Evolutionary conservation across 805 yeast genomes (phyloP), one percentile per base, ranked within the genome.

Genomic region (Yamadazyma kitorensis): DNA sequence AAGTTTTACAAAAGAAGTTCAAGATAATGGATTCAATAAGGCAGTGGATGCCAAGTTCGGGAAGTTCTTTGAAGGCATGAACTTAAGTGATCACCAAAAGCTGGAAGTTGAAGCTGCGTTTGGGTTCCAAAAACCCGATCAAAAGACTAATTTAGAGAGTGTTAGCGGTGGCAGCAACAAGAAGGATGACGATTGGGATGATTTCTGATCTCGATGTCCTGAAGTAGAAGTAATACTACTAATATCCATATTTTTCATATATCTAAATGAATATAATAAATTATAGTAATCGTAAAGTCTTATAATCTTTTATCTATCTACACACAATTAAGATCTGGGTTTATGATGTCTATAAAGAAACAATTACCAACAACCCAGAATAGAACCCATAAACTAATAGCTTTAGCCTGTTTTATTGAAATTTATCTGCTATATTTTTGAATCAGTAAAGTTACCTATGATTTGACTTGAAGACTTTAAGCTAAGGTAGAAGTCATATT

Each of bases 141-240:
- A 75, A 47, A 74, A 70, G 58, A 74, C 85, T n/a, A 68, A 70
- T 36, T 59, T 82, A 42, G 67, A 72, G 24, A 76, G 86, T 24
- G 48, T 72, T 20, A 61, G 72, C 21, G 61, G 64, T 25, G 60
- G 60, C 5, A 54, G 41, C 13, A 30, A 34, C 34, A 64, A 61
- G 47, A 63, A 67, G 31, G 58, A 68, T 37, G 72, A 70, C 17
- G 85, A 79, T 44, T 82, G 88, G 87, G 86, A 81, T 54, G 78
- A 73, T 33, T 82, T 82, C n/a, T n/a, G n/a, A n/a, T n/a, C n/a
- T n/a, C n/a, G n/a, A n/a, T n/a, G n/a, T n/a, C n/a, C n/a, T n/a
- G n/a, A n/a, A n/a, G n/a, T n/a, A n/a, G n/a, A n/a, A n/a, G n/a
- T n/a, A n/a, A n/a, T n/a, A n/a, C n/a, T n/a, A n/a, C n/a, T n/a